Base-by-base conservation (phyloP, 73 alveolate genomes). In the Symbiodinium pilosum region DNA sequence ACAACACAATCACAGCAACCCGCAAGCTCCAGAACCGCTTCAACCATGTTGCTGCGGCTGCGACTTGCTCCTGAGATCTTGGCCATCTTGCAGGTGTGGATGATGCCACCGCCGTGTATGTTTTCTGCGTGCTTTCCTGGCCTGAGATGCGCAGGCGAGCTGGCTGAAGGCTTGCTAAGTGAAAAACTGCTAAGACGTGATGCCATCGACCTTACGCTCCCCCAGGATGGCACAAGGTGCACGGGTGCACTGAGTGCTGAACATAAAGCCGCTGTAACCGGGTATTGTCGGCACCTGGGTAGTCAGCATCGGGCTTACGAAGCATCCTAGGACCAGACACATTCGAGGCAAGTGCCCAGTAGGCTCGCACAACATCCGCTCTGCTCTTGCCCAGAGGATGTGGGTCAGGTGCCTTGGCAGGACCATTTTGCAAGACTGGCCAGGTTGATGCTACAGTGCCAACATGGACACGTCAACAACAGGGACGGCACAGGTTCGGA, bases 31-130 rank as follows among this genome's bases (percentile, higher is more conserved):
- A 2, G 12, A 16, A 51, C 28, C 21, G 21, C n/a, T 54, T 54
- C 71, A 30, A 36, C 16, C 77, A 64, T 28, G 3, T 16, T 64
- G 14, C 77, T 64, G 59, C 77, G 1, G 30, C 38, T 64, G 1
- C 8, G 39, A 4, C 1, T 64, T 7, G 8, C 77, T 54, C 2
- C 36, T 26, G 28, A 64, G 77, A 7, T 18, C 84, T 41, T 20
- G 34, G 64, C 97, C 97, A 91, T 91, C 51, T 91, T 91, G 97
- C 97, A 91, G 56, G 97, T 91, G 77, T 91, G 97, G 97, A 91
- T 91, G 88, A 91, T 91, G 81, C 97, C 97, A 42, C 97, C 97
- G 38, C 97, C 97, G 36, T 91, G 97, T 69, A 91, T 91, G 77
- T 91, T 91, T 20, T 91, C 97, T 52, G 97, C 97, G 39, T 91